Evolutionary conservation across 768 basidiomycete species (phyloP), one percentile per base, ranked within the genome.

Genomic region (Dictyophora rubrovolvata): DNA sequence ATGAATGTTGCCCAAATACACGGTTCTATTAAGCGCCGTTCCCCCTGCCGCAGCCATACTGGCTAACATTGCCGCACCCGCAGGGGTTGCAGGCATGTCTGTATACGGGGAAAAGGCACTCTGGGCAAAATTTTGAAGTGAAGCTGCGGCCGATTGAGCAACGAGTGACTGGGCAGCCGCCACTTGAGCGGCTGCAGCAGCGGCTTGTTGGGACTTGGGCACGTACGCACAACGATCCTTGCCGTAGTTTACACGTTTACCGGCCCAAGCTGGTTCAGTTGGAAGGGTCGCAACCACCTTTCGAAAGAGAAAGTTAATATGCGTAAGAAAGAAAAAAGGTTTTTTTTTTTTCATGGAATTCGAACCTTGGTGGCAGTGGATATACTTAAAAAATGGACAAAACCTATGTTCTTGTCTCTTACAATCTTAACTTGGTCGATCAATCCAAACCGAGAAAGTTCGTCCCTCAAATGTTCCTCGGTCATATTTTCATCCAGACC

Each of bases 371-470:
- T 94, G 16, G 96, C 96, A 47, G 90, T 83, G 20, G 88, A 81
- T 69, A 99, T 96, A 70, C 89, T 92, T 67, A 99, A 76, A 77
- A 98, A 98, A 73, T 99, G 96, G 18, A 99, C 93, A 70, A 99
- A 99, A 1, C 94, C 96, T 60, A 98, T 98, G 68, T 96, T 96
- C 80, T 97, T 97, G 76, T 99, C 96, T 62, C 95, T 76, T 54
- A 98, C 96, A 68, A 99, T 97, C 81, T 99, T 99, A 70, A 99
- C 94, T 70, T 98, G 95, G 73, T 99, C 96, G 66, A 99, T 97
- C 28, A 95, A 77, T 20, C 96, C 96, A 67, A 95, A 99, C 48
- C 88, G 80, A 66, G 86, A 86, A 21, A 98, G 76, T 68, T 97
- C 93, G 62, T 98, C 93, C 35, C 95, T 75, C 34, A 99, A 75